These are phyloP conservation scores for Clavariopsis aquatica DNA, from an alignment of 495 filamentous ascomycete species.

Conservation along the genomic window DNA sequence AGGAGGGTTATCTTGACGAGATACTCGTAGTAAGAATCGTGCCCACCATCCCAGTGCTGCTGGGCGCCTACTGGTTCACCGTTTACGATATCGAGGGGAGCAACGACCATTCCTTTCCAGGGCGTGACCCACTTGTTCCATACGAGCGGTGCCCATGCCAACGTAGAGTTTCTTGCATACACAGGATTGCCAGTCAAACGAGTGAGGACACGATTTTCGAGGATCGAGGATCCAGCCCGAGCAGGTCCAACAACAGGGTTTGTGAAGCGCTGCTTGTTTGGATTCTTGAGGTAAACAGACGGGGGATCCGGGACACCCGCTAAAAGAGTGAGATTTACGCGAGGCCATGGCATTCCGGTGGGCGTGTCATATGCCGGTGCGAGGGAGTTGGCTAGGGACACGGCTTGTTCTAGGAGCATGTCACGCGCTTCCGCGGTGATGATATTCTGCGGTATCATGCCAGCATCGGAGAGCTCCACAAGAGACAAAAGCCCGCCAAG, in stretches of 20 bases:
- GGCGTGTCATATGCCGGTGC: constrained; percentile 41
- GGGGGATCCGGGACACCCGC: constrained; percentile 32
- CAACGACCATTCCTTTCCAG: constrained; percentile 36
- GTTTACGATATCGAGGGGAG: constrained; percentile 40
- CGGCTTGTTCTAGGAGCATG: constrained; percentile 38
- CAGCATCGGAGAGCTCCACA: constrained; percentile 39
- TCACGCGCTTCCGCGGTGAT: constrained; percentile 29
- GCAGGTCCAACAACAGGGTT: constrained; percentile 37
- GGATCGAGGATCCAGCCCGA: constrained; percentile 38
- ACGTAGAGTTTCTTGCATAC: constrained; percentile 38
- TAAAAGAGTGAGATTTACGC: constrained; percentile 38
- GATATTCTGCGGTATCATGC: constrained; percentile 32
- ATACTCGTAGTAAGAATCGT: constrained; percentile 42
- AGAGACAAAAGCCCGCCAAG: constrained; percentile 42
- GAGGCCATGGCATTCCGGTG: constrained; percentile 43
- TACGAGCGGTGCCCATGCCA: constrained; percentile 42
- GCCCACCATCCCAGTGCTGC: constrained; percentile 38
- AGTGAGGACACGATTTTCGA: constrained; percentile 40
- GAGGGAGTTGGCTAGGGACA: constrained; percentile 39
- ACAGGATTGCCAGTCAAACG: constrained; percentile 36
- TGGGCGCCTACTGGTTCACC: constrained; percentile 30
- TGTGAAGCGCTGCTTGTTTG: constrained; percentile 29
- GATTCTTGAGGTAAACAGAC: constrained; percentile 18
- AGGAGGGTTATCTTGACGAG: constrained; percentile 42
- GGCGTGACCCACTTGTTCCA: constrained; percentile 36